Conservation (phyloP, 176 grass and related monocot genomes). For the Bolboschoenus planiculmis region DNA sequence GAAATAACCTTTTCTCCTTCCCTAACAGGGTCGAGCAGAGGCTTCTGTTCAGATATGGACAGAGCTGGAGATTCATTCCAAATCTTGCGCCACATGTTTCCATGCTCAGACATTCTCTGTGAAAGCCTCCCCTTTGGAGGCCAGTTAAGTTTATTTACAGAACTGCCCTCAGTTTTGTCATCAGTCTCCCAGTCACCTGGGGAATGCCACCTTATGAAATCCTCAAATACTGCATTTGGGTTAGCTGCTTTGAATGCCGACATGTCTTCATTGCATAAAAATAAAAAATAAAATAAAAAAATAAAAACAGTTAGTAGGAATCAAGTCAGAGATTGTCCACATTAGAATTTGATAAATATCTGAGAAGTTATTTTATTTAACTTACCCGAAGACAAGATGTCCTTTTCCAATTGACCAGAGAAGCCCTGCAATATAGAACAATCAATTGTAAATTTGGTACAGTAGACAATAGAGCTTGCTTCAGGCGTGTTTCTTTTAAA, state of each 20-base stretch:
- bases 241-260: constrained; percentile 99
- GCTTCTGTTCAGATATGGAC: constrained; percentile 79
- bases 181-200: constrained; percentile 87
- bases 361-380: constrained; percentile 15
- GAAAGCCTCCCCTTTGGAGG: constrained; percentile 86
- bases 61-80: constrained; percentile 84
- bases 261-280: constrained; percentile 64
- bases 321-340: background rate
- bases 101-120: constrained; percentile 83
- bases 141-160: constrained; percentile 39
- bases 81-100: constrained; percentile 90
- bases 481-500: constrained; percentile 13
- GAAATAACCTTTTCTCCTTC: constrained; percentile 92
- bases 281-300: background rate
- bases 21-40: constrained; percentile 65
- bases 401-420: constrained; percentile 87
- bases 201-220: constrained; percentile 99
- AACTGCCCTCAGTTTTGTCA: constrained; percentile 36
- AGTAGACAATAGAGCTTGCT: background rate
- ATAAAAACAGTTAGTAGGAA: constrained; percentile 20
- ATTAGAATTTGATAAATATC: background rate
- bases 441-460: constrained; percentile 2
- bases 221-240: constrained; percentile 85
- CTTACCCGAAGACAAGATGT: constrained; percentile 85
- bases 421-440: constrained; percentile 49